A percentile compares a stretch with the other conserved stretches of the same genome.
Evolutionary conservation across 2,329 filamentous ascomycete species (phyloP).

Genomic region (Fonsecaea monophora): DNA sequence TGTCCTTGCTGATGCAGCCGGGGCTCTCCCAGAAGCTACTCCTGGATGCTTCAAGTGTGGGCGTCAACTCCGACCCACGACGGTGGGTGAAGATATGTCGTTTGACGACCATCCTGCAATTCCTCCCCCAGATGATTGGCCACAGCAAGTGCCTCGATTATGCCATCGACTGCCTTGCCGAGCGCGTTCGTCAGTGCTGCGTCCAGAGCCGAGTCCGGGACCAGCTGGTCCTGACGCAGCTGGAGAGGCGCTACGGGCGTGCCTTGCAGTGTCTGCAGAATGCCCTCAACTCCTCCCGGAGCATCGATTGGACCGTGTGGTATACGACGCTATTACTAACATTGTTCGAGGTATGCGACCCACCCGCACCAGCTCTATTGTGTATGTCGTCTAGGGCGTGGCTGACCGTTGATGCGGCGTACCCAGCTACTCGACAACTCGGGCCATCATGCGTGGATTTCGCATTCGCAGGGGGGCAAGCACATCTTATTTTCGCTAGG

Average conservation of each 20-base stretch:
- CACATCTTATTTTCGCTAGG: conserved; percentile 23
- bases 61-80: conserved; percentile 20
- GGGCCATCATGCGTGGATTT: conserved; percentile 22
- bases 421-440: conserved; percentile 24
- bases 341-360: conserved; percentile 21
- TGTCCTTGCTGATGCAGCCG: conserved; percentile 26
- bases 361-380: not conserved
- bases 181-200: conserved; percentile 21
- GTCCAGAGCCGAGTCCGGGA: not conserved
- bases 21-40: conserved; percentile 25
- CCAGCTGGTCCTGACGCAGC: conserved; percentile 9
- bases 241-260: conserved; percentile 24
- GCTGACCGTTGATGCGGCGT: conserved; percentile 7
- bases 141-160: conserved; percentile 28
- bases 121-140: conserved; percentile 27
- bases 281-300: conserved; percentile 14
- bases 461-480: conserved; percentile 24
- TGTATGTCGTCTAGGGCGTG: not conserved
- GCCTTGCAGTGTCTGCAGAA: conserved; percentile 21
- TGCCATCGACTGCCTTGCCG: conserved; percentile 28
- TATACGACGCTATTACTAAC: conserved; percentile 27
- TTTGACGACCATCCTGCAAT: conserved; percentile 16
- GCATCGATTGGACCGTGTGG: conserved; percentile 29
- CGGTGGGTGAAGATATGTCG: conserved; percentile 29
- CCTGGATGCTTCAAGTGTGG: conserved; percentile 14